Base-by-base conservation (phyloP, 768 basidiomycete species). In the Boletus rubroflammeus region DNA sequence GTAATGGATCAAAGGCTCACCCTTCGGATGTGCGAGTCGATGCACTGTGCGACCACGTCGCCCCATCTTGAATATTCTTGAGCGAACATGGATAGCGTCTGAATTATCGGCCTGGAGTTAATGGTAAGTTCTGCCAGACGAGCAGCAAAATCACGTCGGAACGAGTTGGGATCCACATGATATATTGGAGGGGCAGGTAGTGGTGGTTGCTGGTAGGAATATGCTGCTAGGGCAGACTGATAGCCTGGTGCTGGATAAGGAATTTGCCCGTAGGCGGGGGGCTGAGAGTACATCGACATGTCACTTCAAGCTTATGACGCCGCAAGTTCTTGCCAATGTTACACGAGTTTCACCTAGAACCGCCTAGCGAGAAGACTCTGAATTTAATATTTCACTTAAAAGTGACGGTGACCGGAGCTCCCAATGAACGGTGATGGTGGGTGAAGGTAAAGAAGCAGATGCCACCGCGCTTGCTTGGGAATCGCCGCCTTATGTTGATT, bases 61-160 rank as follows among this genome's bases (percentile, higher is more conserved):
- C 86, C 82, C 73, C 84, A 91, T 40, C 87, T 82, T 36, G 81
- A 73, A 68, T 89, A 87, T 51, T 96, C 90, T 73, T 93, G 89
- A 50, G 97, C 96, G 61, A 90, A 81, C 80, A 94, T 85, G 32
- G 97, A 98, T 15, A 99, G 74, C 56, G 81, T 82, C 75, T 97
- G 93, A 60, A 99, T 99, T 57, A 97, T 84, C 10, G 93, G 88
- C 65, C 94, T 86, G 61, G 94, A 96, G 74, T 98, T 99, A 78
- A 94, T 86, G 48, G 85, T 91, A 58, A 99, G 86, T 59, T 86
- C 83, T 64, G 82, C 75, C 51, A 97, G 84, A 57, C 89, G 84
- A 39, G 75, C 69, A 51, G 81, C 66, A 72, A 87, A 93, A 74
- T 92, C 90, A 73, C 84, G 82, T 60, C 92, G 83, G 69, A 93